These are phyloP conservation scores for Odontarrhena argentea DNA, from an alignment of 345 rosid species.

Conservation along the genomic window DNA sequence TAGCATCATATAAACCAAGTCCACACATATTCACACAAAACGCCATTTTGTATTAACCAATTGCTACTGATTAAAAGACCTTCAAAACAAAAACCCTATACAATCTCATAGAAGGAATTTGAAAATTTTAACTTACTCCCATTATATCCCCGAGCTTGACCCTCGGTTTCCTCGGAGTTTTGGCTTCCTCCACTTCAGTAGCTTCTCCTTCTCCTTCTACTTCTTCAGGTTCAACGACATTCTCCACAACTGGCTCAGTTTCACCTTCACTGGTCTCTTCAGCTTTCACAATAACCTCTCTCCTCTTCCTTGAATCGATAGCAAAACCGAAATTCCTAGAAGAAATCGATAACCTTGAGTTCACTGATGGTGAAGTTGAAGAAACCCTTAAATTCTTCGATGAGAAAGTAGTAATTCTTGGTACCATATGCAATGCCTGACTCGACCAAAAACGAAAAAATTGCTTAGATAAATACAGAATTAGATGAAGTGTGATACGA, in stretches of 20 bases:
- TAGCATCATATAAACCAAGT: conserved; percentile 13
- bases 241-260: conserved; percentile 41
- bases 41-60: background rate
- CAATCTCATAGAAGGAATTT: background rate
- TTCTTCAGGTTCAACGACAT: conserved; percentile 26
- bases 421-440: conserved; percentile 57
- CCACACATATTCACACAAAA: background rate
- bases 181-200: conserved; percentile 44
- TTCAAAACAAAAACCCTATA: conserved; percentile 8
- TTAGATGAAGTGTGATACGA: background rate
- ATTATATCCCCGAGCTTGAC: conserved; percentile 38
- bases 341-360: conserved; percentile 37
- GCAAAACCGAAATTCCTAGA: conserved; percentile 34
- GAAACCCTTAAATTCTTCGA: conserved; percentile 52
- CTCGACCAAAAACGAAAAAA: background rate
- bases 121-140: conserved; percentile 27
- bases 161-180: conserved; percentile 39
- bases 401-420: conserved; percentile 46
- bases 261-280: conserved; percentile 52
- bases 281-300: conserved; percentile 57
- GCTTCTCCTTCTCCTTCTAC: conserved; percentile 38
- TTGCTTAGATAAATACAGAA: background rate
- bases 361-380: conserved; percentile 37
- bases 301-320: conserved; percentile 41
- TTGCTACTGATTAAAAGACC: background rate